These are phyloP conservation scores for Piper betle DNA, from an alignment of 164 flowering plant species.

Conservation along the genomic window DNA sequence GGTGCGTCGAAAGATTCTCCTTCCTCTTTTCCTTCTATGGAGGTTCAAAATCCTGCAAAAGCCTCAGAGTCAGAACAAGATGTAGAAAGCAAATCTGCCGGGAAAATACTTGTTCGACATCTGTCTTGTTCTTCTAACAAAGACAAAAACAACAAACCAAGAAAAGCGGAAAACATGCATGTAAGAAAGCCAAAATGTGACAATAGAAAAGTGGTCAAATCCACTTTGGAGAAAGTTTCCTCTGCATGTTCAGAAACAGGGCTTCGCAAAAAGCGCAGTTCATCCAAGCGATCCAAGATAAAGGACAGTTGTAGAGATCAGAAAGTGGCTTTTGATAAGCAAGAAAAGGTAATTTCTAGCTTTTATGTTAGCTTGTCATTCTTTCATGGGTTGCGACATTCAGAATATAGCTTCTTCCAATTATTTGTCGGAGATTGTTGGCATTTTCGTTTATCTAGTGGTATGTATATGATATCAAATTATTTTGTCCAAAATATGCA, in stretches of 20 bases:
- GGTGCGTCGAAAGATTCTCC: slow-evolving; percentile 24
- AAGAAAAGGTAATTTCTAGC: slow-evolving; percentile 35
- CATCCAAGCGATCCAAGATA: slow-evolving; percentile 15
- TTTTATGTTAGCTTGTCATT: background rate
- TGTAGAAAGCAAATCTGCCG: slow-evolving; percentile 19
- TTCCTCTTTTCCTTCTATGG: slow-evolving; percentile 18
- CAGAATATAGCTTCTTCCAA: too few species aligned
- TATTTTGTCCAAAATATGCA: too few species aligned
- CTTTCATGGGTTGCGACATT: background rate
- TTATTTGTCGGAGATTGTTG: too few species aligned
- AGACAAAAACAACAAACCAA: slow-evolving; percentile 39
- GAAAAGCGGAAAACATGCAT: slow-evolving; percentile 13
- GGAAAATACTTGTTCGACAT: slow-evolving; percentile 16
- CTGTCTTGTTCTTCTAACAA: slow-evolving; percentile 17
- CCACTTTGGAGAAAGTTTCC: slow-evolving; percentile 14
- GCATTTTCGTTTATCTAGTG: too few species aligned
- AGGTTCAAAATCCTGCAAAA: slow-evolving; percentile 14
- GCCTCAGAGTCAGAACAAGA: slow-evolving; percentile 14
- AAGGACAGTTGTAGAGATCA: slow-evolving; percentile 23
- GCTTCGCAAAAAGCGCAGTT: slow-evolving; percentile 21
- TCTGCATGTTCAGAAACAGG: slow-evolving; percentile 18
- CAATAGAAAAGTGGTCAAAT: slow-evolving; percentile 28
- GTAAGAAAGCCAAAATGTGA: slow-evolving; percentile 41
- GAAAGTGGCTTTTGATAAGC: slow-evolving; percentile 14
- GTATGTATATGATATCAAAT: background rate